Percentiles rank a stretch among this genome's conserved stretches.
Evolutionary conservation across 2,329 filamentous ascomycete genomes (phyloP).

Genomic region (Alternaria metachromatica): DNA sequence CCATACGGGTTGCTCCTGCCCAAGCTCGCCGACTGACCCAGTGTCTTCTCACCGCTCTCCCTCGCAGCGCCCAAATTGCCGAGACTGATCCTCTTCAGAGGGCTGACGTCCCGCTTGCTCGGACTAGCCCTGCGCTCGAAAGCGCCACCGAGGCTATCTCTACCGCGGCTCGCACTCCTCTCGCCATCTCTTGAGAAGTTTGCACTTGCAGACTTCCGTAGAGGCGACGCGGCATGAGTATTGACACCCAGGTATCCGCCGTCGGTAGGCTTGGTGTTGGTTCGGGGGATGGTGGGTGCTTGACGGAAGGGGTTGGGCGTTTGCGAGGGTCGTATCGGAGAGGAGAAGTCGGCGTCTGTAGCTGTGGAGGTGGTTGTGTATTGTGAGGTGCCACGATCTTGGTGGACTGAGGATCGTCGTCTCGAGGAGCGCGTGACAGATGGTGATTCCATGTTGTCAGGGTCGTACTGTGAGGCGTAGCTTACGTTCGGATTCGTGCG

Average conservation of each 20-base stretch:
- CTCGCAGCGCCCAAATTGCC: constrained; percentile 22
- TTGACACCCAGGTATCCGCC: constrained; percentile 83
- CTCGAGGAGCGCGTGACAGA: constrained; percentile 25
- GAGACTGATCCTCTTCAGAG: constrained; percentile 54
- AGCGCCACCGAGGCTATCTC: constrained; percentile 29
- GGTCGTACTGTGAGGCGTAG: constrained; percentile 75
- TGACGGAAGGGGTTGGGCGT: constrained; percentile 60
- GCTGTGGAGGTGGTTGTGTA: constrained; percentile 49
- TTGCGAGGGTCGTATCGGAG: constrained; percentile 54
- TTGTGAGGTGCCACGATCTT: constrained; percentile 32
- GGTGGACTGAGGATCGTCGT: constrained; percentile 37
- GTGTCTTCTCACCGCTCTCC: constrained; percentile 16
- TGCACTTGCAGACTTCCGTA: constrained; percentile 77
- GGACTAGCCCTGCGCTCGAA: constrained; percentile 45
- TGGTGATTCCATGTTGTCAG: constrained; percentile 58
- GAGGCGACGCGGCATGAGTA: constrained; percentile 79
- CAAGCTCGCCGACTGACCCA: constrained; percentile 25
- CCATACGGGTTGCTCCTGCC: constrained; percentile 32
- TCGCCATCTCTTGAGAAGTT: constrained; percentile 53
- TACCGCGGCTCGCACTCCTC: constrained; percentile 15
- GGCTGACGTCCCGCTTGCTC: constrained; percentile 48
- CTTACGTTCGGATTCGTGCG: constrained; percentile 83
- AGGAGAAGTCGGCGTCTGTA: constrained; percentile 51
- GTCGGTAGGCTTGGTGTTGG: constrained; percentile 53
- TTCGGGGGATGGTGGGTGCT: constrained; percentile 57